Conservation (phyloP, 2,329 filamentous ascomycete genomes). For the Neoarthrinium moseri region DNA sequence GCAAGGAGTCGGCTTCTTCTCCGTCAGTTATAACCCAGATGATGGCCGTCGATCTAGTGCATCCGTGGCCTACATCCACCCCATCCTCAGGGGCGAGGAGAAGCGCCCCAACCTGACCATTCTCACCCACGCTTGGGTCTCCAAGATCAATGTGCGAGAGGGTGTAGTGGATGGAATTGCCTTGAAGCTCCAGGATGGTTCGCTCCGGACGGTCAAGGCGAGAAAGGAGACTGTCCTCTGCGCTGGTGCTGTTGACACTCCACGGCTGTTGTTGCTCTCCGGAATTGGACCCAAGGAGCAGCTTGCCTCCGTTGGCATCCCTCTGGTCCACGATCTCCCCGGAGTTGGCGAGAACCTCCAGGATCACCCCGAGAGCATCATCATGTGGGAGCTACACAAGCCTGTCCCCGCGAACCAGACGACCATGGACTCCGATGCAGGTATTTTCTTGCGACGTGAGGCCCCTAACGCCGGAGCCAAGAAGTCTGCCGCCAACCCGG, state of each 20-base stretch:
- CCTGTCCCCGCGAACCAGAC: slow-evolving; percentile 78
- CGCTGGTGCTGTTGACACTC: slow-evolving; percentile 80
- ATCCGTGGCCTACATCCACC: slow-evolving; percentile 90
- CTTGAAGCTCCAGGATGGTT: slow-evolving; percentile 57
- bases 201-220: slow-evolving; percentile 56
- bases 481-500: slow-evolving; percentile 45
- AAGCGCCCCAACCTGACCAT: slow-evolving; percentile 80
- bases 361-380: slow-evolving; percentile 60
- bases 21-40: slow-evolving; percentile 87
- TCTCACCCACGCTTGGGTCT: slow-evolving; percentile 85
- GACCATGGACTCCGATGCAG: slow-evolving; percentile 88
- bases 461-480: slow-evolving; percentile 63
- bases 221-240: slow-evolving; percentile 77
- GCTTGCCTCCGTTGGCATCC: slow-evolving; percentile 51
- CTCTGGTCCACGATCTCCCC: slow-evolving; percentile 55
- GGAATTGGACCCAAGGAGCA: slow-evolving; percentile 56
- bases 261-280: slow-evolving; percentile 61
- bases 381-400: slow-evolving; percentile 75
- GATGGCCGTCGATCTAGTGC: slow-evolving; percentile 81
- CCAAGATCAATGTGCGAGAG: slow-evolving; percentile 70
- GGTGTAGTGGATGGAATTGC: slow-evolving; percentile 73
- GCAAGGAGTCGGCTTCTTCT: slow-evolving; percentile 85
- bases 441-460: slow-evolving; percentile 83
- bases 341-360: slow-evolving; percentile 62
- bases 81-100: slow-evolving; percentile 81